A percentile compares a stretch with the other conserved stretches of the same genome.
These are phyloP conservation scores for Sporothrix inflata DNA, from an alignment of 2,329 filamentous ascomycete genomes.

Conservation along the genomic window DNA sequence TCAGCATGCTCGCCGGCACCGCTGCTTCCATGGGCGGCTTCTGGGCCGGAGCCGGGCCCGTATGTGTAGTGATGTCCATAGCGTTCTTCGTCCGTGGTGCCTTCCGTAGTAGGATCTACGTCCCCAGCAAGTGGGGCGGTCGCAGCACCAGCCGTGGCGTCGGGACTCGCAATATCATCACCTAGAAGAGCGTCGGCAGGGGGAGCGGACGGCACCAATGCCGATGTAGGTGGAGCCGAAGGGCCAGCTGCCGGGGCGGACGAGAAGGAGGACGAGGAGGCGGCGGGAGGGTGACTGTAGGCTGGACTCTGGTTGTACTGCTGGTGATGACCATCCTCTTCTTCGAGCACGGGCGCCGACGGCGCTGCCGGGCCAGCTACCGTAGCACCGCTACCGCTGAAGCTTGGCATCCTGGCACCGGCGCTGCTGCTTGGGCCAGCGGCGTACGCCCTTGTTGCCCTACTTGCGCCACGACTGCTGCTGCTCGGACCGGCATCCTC, in stretches of 20 bases:
- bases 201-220: neutral
- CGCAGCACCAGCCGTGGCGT: neutral
- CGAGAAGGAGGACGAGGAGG: neutral
- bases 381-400: neutral
- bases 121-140: conserved; percentile 38
- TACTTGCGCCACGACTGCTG: conserved; percentile 30
- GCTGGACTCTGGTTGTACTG: conserved; percentile 2
- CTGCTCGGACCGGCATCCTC: conserved; percentile 41
- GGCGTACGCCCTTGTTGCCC: conserved; percentile 34
- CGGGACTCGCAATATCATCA: neutral
- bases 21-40: conserved; percentile 17
- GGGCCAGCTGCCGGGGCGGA: neutral
- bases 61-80: conserved; percentile 39
- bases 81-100: conserved; percentile 23
- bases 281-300: neutral
- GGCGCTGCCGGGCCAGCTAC: neutral
- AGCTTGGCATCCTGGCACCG: neutral
- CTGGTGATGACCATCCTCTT: conserved; percentile 48
- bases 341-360: conserved; percentile 55
- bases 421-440: neutral
- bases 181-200: neutral
- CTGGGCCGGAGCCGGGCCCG: conserved; percentile 22
- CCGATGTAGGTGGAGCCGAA: neutral
- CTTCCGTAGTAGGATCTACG: neutral
- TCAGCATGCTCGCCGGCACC: conserved; percentile 32